Base-by-base conservation (phyloP, 2,329 filamentous ascomycete genomes). In the Chrysoporthe deuterocubensis region DNA sequence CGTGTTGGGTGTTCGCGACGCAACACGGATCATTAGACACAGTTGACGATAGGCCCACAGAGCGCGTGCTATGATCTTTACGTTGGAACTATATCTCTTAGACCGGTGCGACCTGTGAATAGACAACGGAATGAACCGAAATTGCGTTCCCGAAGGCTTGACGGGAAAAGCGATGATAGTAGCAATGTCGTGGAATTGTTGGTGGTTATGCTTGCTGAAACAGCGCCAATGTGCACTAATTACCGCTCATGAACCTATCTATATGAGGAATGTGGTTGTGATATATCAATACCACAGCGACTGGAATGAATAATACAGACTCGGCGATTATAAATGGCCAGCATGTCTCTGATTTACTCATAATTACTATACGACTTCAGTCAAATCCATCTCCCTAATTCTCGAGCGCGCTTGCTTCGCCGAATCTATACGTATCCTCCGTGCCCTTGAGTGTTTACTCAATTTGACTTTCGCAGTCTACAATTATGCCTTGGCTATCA, bases 401-500 rank as follows among this genome's bases (percentile, higher is more conserved):
- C 4, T 13, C 1, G 4, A 34, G 11, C 5, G 26, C 4, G 50
- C 16, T 14, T 54, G 26, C 21, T 4, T 16, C 26, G 26, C 13
- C 26, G 11, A 54, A 54, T 14, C 5, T 13, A 34, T 13, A 54
- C 4, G 11, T 34, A 16, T n/a, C 14, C 59, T 21, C 59, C 14
- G n/a, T 26, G 44, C n/a, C 44, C 18, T 48, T 21, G 6, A 48
- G 44, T 18, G 8, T n/a, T 48, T 9, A 48, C 16, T 7, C 16
- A 48, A 52, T 18, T 21, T 16, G 6, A 2, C 57, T 59, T 8
- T 34, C 18, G 9, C n/a, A 43, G 57, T 8, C 4, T 7, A 40
- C n/a, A 14, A 58, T 21, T 34, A 70, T 70, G 69, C 69, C 69
- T 21, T 70, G 64, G 63, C 59, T 70, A 9, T 67, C 60, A 3